phyloP scores from a whole-genome alignment of 495 filamentous ascomycete genomes.

The Astrothelium macrocarpum region DNA sequence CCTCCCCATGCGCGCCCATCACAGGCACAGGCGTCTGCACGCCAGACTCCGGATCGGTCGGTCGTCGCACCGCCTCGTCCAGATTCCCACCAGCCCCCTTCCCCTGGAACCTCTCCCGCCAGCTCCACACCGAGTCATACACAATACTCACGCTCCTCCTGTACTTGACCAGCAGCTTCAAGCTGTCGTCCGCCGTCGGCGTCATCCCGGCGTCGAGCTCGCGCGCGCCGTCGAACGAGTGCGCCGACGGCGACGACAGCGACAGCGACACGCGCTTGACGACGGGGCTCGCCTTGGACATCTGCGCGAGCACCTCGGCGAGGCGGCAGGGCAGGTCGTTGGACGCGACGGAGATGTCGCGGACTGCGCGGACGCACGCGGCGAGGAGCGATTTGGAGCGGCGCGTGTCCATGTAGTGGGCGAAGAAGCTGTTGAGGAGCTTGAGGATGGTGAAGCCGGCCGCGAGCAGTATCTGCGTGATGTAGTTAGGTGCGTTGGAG shows the following conservation, averaged over 20 bases:
- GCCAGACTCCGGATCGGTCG: slow-evolving; percentile 43
- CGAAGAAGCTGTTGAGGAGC: slow-evolving; percentile 75
- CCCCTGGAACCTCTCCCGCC: slow-evolving; percentile 78
- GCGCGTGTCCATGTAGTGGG: slow-evolving; percentile 59
- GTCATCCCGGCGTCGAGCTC: slow-evolving; percentile 9
- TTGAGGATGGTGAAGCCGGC: slow-evolving; percentile 78
- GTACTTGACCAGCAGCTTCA: slow-evolving; percentile 79
- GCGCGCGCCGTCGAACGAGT: neutral
- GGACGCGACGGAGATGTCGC: slow-evolving; percentile 63
- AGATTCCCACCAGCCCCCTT: slow-evolving; percentile 60
- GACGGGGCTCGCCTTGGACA: slow-evolving; percentile 70
- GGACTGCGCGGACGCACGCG: slow-evolving; percentile 63
- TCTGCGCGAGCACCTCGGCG: slow-evolving; percentile 81
- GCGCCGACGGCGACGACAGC: slow-evolving; percentile 17
- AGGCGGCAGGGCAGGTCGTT: slow-evolving; percentile 82
- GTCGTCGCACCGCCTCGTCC: slow-evolving; percentile 75
- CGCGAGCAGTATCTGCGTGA: slow-evolving; percentile 87
- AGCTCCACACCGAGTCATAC: slow-evolving; percentile 87
- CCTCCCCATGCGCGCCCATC: slow-evolving; percentile 1
- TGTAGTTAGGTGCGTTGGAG: slow-evolving; percentile 49
- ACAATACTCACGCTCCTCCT: slow-evolving; percentile 90
- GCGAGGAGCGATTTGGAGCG: slow-evolving; percentile 68
- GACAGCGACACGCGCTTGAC: slow-evolving; percentile 34
- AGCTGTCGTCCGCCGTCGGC: slow-evolving; percentile 48
- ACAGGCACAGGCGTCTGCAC: slow-evolving; percentile 49